Base-by-base conservation (phyloP, 331 rosid genomes). In the Rhamnella rubrinervis region DNA sequence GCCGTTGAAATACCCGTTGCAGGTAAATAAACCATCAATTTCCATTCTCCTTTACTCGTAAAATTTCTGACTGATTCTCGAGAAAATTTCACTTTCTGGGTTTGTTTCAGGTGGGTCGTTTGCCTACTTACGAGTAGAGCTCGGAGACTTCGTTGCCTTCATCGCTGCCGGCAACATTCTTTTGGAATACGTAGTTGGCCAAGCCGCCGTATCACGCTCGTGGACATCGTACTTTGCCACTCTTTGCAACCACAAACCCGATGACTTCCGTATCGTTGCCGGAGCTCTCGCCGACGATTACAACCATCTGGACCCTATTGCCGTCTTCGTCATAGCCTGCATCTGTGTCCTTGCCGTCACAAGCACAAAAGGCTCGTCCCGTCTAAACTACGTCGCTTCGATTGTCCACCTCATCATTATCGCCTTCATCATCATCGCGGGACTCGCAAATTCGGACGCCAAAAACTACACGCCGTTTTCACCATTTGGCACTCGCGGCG, bases 221-320 rank as follows among this genome's bases (percentile, higher is more conserved):
- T 91, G 92, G 96, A 91, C 97, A 3, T 87, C 96, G 55, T 90
- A 90, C 79, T 90, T 90, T 16, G 85, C 96, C 56, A 85, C 96
- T 1, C 87, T 90, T 6, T 82, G 84, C 81, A 90, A 90, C 73
- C 85, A 13, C 39, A 9, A 49, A 0, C 61, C 90, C 6, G 79
- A 81, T 1, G 86, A 80, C 68, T 87, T 90, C 28, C 86, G 91
- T 0, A 87, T 91, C 35, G 28, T 73, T 17, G 84, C 71, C 21
- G 44, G 66, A 3, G 12, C 15, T 8, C 51, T 87, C 26, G 26
- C 37, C 23, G 10, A 73, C 0, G 31, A 71, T 37, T 87, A 77
- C 63, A 75, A 71, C 66, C 72, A 75, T 26, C 96, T 92, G 0
- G 97, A 92, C 20, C 96, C 97, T 21, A 77, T 92, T 0, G 81